Base-by-base conservation (phyloP, 2,329 filamentous ascomycete genomes). In the Elsinoe batatas region DNA sequence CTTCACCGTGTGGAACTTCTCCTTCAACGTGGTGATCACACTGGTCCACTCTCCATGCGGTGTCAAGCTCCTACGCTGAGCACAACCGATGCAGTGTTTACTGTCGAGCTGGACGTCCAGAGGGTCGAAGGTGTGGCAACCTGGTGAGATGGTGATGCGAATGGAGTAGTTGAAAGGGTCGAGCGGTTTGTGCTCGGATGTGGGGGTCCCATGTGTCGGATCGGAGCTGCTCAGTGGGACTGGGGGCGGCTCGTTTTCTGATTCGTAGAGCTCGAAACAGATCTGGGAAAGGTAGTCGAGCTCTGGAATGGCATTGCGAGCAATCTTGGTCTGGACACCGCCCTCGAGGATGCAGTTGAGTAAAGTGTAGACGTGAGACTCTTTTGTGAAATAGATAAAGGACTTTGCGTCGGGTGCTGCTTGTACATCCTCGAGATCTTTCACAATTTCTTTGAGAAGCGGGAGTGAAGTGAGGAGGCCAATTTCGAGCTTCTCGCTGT, bases 341-440 rank as follows among this genome's bases (percentile, higher is more conserved):
- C 94, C 93, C 69, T 98, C 93, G 22, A 98, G 80, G 63, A 98
- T 97, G 69, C 91, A 97, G 70, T 98, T 98, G 57, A 98, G 81
- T 4, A 98, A 79, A 4, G 93, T 98, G 74, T 98, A 98, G 60
- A 98, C 96, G 69, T 98, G 93, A 0, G 89, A 95, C 72, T 98
- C 93, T 71, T 98, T 98, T 60, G 93, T 98, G 71, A 98, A 98
- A 74, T 98, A 98, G 72, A 97, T 88, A 76, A 97, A 97, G 1
- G 87, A 91, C 68, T 96, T 96, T 43, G 91, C 90, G 62, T 94
- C 88, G 54, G 91, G 85, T 0, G 88, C 94, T 3, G 93, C 91
- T 71, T 98, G 93, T 71, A 97, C 89, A 71, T 97, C 91, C 73
- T 98, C 94, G 1, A 98, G 79, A 65, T 98, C 91, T 66, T 91